phyloP scores from a whole-genome alignment of 306 rosid genomes.

The Quercus variabilis region DNA sequence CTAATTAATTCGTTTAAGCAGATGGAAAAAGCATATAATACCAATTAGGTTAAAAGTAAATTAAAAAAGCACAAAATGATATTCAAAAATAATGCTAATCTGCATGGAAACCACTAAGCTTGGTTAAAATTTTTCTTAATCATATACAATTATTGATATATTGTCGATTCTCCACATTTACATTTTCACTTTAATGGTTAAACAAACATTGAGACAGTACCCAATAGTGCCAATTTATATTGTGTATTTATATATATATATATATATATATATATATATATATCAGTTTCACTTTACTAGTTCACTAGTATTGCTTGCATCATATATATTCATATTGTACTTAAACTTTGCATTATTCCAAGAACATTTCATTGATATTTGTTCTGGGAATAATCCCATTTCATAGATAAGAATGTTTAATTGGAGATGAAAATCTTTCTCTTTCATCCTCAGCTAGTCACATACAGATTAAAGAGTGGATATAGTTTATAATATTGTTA shows the following conservation, averaged over 20 bases:
- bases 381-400: neutral
- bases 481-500: too few species aligned
- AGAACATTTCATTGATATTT: neutral
- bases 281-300: neutral
- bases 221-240: neutral
- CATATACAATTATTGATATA: neutral
- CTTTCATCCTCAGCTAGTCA: too few species aligned
- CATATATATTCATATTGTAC: neutral
- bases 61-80: neutral
- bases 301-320: neutral
- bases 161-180: constrained; percentile 25
- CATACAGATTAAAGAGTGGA: too few species aligned
- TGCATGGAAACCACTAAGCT: constrained; percentile 18
- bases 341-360: neutral
- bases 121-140: neutral
- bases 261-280: neutral
- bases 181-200: neutral
- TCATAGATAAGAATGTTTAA: too few species aligned
- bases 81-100: constrained; percentile 5
- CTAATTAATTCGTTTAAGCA: neutral
- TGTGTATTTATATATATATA: neutral
- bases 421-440: too few species aligned
- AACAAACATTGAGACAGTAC: constrained; percentile 14
- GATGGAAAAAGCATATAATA: neutral
- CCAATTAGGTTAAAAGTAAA: neutral